Evolutionary conservation across 345 rosid species (phyloP).

Genomic region (Melaleuca quinquenervia): DNA sequence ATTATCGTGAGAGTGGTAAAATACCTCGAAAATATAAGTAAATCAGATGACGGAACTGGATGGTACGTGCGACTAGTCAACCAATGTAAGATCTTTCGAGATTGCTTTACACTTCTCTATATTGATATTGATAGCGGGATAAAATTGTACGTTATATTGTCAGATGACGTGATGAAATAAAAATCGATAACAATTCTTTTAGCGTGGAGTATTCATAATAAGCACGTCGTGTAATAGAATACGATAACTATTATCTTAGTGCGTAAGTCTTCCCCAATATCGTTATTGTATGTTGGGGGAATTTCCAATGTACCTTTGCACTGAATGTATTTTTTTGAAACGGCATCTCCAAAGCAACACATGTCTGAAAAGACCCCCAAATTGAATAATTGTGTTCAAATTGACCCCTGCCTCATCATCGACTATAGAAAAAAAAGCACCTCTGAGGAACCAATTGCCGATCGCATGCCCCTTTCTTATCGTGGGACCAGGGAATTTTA

Average conservation of each 20-base stretch:
- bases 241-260: neutral
- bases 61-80: neutral
- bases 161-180: neutral
- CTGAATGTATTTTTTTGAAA: neutral
- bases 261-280: neutral
- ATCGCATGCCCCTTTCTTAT: neutral
- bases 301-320: neutral
- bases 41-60: neutral
- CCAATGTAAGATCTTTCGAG: neutral
- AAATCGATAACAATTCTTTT: neutral
- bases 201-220: neutral
- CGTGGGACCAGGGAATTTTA: neutral
- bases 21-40: neutral
- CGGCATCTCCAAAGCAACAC: neutral
- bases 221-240: neutral
- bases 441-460: neutral
- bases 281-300: neutral
- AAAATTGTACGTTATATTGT: neutral
- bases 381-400: neutral
- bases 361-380: neutral
- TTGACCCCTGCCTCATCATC: too few species aligned
- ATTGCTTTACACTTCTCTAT: neutral
- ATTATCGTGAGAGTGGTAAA: neutral
- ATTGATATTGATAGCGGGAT: neutral
- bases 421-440: neutral